These are phyloP conservation scores for Lentinula guzmanii DNA, from an alignment of 768 basidiomycete species.

Conservation along the genomic window DNA sequence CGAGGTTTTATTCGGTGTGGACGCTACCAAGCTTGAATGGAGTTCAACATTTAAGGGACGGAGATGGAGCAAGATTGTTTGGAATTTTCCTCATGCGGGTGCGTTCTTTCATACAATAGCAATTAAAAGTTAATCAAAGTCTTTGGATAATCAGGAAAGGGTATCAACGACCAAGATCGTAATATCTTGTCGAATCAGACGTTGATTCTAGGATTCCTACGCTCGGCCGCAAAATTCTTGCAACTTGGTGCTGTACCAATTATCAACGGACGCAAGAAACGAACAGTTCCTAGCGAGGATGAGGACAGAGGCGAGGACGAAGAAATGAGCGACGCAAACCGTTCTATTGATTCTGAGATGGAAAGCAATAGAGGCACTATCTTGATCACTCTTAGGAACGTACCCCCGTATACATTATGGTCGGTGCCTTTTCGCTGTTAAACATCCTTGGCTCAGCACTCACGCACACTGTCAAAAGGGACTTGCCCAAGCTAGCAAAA, in stretches of 20 bases:
- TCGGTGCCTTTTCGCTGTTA: slow-evolving; percentile 23
- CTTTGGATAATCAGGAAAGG: slow-evolving; percentile 49
- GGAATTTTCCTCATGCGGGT: slow-evolving; percentile 97
- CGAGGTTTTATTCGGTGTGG: slow-evolving; percentile 72
- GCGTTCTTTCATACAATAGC: slow-evolving; percentile 3
- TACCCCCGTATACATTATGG: slow-evolving; percentile 86
- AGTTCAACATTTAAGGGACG: slow-evolving; percentile 48
- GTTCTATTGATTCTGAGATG: slow-evolving; percentile 11
- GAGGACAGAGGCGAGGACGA: slow-evolving; percentile 39
- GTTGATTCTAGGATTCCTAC: slow-evolving; percentile 76
- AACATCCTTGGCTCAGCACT: not conserved
- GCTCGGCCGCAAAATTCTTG: slow-evolving; percentile 61
- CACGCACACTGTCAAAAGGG: slow-evolving; percentile 36
- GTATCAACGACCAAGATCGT: slow-evolving; percentile 89
- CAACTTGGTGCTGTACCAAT: slow-evolving; percentile 49
- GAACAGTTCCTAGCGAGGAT: slow-evolving; percentile 35
- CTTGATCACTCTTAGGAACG: slow-evolving; percentile 83
- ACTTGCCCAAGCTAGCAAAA: slow-evolving; percentile 71
- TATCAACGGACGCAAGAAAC: slow-evolving; percentile 31
- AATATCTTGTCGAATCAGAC: slow-evolving; percentile 89
- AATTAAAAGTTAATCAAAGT: not conserved
- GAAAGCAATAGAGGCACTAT: slow-evolving; percentile 55
- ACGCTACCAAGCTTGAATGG: slow-evolving; percentile 75
- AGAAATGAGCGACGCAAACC: slow-evolving; percentile 16
- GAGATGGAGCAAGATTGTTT: slow-evolving; percentile 76